A percentile compares a stretch with the other conserved stretches of the same genome.
phyloP scores from a whole-genome alignment of 306 rosid genomes.

The Rosa lucieae region DNA sequence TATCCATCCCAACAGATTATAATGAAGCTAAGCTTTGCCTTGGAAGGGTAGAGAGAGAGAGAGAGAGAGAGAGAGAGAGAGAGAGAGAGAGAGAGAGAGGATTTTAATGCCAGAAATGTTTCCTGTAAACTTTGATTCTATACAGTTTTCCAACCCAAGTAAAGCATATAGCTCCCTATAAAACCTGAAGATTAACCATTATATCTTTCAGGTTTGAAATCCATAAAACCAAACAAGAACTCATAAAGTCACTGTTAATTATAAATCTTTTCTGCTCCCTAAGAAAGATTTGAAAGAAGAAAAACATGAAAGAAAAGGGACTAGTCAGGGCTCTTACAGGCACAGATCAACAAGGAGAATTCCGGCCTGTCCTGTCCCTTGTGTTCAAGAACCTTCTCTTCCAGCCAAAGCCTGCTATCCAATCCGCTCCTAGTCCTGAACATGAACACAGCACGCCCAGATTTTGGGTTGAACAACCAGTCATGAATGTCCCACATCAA shows the following conservation, averaged over 20 bases:
- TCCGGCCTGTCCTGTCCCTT: conserved; percentile 47
- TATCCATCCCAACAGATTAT: background rate
- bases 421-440: conserved; percentile 83
- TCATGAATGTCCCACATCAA: conserved; percentile 97
- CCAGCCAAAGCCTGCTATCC: conserved; percentile 85
- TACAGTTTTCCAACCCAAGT: conserved; percentile 18
- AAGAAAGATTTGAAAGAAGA: conserved; percentile 16
- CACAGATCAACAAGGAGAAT: conserved; percentile 70
- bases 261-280: conserved; percentile 21
- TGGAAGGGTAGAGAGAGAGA: background rate
- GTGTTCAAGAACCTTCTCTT: conserved; percentile 52
- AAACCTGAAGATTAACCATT: conserved; percentile 10
- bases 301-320: conserved; percentile 8
- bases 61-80: background rate
- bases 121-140: conserved; percentile 14
- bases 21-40: background rate
- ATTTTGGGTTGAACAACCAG: conserved; percentile 63
- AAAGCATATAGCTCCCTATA: conserved; percentile 4
- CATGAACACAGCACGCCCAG: conserved; percentile 64
- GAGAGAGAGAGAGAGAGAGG: background rate
- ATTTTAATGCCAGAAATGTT: conserved; percentile 9
- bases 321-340: conserved; percentile 59
- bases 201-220: background rate
- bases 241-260: conserved; percentile 9
- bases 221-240: conserved; percentile 2